Base-by-base conservation (phyloP, 2,329 filamentous ascomycete species). In the Neopestalotiopsis clavispora region DNA sequence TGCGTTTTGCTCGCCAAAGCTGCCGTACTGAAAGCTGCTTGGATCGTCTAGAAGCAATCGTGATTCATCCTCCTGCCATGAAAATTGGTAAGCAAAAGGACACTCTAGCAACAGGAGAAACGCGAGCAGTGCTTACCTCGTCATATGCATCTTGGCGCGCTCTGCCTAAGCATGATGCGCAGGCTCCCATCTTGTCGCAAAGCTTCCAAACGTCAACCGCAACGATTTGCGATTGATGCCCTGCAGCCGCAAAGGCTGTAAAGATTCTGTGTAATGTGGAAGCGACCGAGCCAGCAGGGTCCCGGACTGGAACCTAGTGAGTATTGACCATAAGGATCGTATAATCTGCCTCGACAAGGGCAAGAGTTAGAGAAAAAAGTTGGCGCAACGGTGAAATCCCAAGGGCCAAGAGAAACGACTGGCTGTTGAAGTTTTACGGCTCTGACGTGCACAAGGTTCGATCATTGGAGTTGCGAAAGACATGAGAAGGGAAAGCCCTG, bases 41-140 rank as follows among this genome's bases (percentile, higher is more conserved):
- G 85, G 82, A 68, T 91, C 89, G 71, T 90, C 89, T 76, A 89
- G 89, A 32, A 91, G 83, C 23, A 89, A 82, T 49, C 88, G 83
- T 17, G 84, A 85, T 71, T 89, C 86, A 66, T 89, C 87, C 71
- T 87, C 85, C 86, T 89, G 72, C 30, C 6, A 23, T 13, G 14
- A 14, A 14, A 17, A 66, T 71, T 64, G 58, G 69, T 34, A 28
- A 38, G 23, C 34, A 49, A 52, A n/a, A 9, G 17, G 45, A n/a
- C 68, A 30, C 49, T 30, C 13, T 42, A 40, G 57, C 12, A n/a
- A 52, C 49, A 61, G 52, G 56, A 28, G 12, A 14, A 56, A 20
- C 10, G 28, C 30, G 64, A 9, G 45, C n/a, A 20, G 20, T 34
- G 74, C 82, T 69, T 74, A 89, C 87, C 80, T 90, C 88, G 42